Base-by-base conservation (phyloP, 2,329 filamentous ascomycete species). In the Aspergillus chevalieri region DNA sequence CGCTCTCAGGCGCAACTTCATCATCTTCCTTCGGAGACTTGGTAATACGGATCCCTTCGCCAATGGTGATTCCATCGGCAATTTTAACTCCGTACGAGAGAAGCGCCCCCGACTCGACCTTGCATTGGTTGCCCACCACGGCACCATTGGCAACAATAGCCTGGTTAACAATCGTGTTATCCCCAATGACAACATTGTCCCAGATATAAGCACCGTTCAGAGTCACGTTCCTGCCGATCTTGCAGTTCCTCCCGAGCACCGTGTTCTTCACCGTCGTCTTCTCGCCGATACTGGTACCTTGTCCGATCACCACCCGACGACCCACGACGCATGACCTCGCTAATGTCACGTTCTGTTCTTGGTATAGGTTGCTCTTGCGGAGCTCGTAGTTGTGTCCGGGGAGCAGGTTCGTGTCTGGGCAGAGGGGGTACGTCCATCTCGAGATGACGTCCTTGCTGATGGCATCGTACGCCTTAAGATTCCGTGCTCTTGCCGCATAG, bases 381-480 rank as follows among this genome's bases (percentile, higher is more conserved):
- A 85, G 77, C 55, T 82, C 81, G 68, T 93, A 96, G 1, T 82
- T 83, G 58, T 95, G 88, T 39, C 82, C 85, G 1, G 82, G 80
- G 2, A 93, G 74, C 19, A 96, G 73, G 62, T 97, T 96, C 65
- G 84, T 91, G 65, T 96, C 91, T 2, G 92, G 92, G 49, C 89
- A 86, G 39, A 96, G 78, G 1, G 93, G 92, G 61, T 90, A 93
- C 8, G 89, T 85, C 89, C 89, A 95, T 51, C 91, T 80, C 44
- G 83, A 83, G 12, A 95, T 77, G n/a, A 96, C 80, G 65, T 97
- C 92, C 61, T 83, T 86, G 67, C 84, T 91, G 47, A 98, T 83
- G 26, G 90, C 82, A 62, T 95, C 89, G 72, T 97, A 98, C 63
- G 91, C 85, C 62, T 88, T 87, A 21, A 97, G 77, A 63, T 90